A percentile compares a stretch with the other conserved stretches of the same genome.
These are phyloP conservation scores for Inga leiocalycina DNA, from an alignment of 306 rosid genomes.

Conservation along the genomic window DNA sequence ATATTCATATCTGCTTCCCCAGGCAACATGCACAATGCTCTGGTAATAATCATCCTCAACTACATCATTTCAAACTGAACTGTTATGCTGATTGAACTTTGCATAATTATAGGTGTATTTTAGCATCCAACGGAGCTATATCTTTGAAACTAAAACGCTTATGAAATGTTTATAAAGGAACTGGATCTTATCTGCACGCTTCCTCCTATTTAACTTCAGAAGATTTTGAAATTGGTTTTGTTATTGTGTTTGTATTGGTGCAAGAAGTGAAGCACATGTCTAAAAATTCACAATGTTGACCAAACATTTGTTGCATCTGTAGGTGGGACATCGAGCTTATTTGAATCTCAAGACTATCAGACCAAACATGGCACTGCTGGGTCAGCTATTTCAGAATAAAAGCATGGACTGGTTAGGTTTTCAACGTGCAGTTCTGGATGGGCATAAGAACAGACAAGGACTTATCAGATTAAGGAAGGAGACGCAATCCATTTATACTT, in stretches of 20 bases:
- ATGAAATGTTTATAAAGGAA: neutral
- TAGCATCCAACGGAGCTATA: neutral
- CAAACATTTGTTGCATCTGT: constrained; percentile 32
- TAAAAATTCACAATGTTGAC: constrained; percentile 12
- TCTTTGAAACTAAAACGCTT: neutral
- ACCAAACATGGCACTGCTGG: constrained; percentile 88
- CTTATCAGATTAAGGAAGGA: constrained; percentile 80
- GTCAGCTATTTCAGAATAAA: constrained; percentile 83
- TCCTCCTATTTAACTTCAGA: neutral
- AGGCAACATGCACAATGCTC: constrained; percentile 98
- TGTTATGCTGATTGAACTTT: neutral
- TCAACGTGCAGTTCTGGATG: constrained; percentile 61
- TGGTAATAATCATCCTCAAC: constrained; percentile 54
- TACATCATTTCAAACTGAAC: constrained; percentile 25
- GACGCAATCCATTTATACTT: constrained; percentile 89
- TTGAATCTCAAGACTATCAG: constrained; percentile 86
- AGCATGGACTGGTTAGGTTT: constrained; percentile 78
- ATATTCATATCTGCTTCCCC: constrained; percentile 98
- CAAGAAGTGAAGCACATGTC: constrained; percentile 26
- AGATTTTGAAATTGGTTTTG: neutral
- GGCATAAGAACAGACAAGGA: constrained; percentile 88
- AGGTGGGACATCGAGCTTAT: constrained; percentile 89
- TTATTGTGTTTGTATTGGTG: constrained; percentile 11
- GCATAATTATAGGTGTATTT: neutral
- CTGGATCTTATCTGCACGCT: neutral